Evolutionary conservation across 1,139 yeast species (phyloP), one percentile per base, ranked within the genome.

Genomic region (Saccharomycopsis crataegensis): DNA sequence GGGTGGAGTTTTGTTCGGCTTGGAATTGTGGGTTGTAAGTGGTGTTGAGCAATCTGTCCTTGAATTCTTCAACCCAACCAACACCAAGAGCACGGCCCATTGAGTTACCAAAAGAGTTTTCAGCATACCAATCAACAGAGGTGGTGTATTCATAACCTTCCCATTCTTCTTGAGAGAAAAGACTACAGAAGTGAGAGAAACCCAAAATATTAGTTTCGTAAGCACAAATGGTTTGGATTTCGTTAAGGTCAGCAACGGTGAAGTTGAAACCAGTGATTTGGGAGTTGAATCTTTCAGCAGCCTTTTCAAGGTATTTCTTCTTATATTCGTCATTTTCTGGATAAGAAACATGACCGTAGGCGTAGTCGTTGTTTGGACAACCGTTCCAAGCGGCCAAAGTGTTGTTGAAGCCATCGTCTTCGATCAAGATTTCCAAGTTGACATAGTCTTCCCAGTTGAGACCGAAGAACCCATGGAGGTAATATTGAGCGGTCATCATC

Each of bases 381-480:
- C 67, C 61, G 52, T 59, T 65, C 62, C 70, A 72, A 32, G 72
- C 62, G 1, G 76, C 77, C 54, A 74, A 62, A 12, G 77, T 71
- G 58, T 71, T 72, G 63, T 73, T 73, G 48, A 57, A 59, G n/a
- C 69, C 67, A 32, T 50, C 54, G 17, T 60, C 61, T 59, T 73
- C 77, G 32, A 58, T 48, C 16, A 57, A 32, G 9, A 59, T 31
- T 47, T 59, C 61, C 51, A 59, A 54, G 12, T 56, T 50, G 32
- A 51, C 61, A 45, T 57, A 54, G 8, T 59, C 46, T 47, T 52
- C 43, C 61, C 61, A 59, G 37, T 59, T 55, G 14, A 59, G 37
- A 14, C 72, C 72, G 43, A 72, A 65, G 63, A 74, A 74, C 0
- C 78, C 77, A 49, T 65, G 64, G 33, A 72, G 75, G 56, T 70